Base-by-base conservation (phyloP, 1,284 basidiomycete species). In the Apiotrichum siamense region DNA sequence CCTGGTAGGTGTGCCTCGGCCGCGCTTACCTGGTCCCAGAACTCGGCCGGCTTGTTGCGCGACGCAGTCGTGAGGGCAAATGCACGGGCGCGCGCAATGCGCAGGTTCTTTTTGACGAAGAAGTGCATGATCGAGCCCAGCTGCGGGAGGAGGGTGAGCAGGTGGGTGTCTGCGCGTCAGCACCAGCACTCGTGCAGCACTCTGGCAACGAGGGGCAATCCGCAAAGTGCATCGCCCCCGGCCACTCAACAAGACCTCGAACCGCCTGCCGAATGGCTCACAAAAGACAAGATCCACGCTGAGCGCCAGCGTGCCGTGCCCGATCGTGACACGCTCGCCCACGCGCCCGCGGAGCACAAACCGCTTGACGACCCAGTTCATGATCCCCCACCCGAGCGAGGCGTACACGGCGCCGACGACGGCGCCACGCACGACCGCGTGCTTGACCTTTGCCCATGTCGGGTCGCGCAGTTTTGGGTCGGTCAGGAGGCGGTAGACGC, bases 21-120 rank as follows among this genome's bases (percentile, higher is more conserved):
- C 4, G 18, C 21, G 44, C 60, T 50, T 49, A 66, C 67, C 52
- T 66, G 64, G 32, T 56, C 77, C 87, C 87, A 92, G 75, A 91
- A 92, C n/a, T 86, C 83, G 0, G 78, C 73, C 0, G 82, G 81
- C 64, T 92, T 92, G 9, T 83, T 83, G 2, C 88, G 80, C 2
- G 87, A 90, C 18, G 78, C 73, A 25, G 91, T 81, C 0, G 88
- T 91, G 63, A 90, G 83, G 27, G 83, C 81, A 56, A 66, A 76
- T 80, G 81, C 88, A 10, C 86, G 79, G 33, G 83, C 81, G 3
- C 85, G 80, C 0, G 87, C 85, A 46, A 89, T 79, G 26, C 81
- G 80, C 46, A 91, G 82, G 70, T 90, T 90, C 35, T 82, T 80
- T 43, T 80, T 77, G 45, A 92, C 79, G 74, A 91, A 91, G 76